Base-by-base conservation (phyloP, 2,329 filamentous ascomycete genomes). In the Sarocladium kiliense region DNA sequence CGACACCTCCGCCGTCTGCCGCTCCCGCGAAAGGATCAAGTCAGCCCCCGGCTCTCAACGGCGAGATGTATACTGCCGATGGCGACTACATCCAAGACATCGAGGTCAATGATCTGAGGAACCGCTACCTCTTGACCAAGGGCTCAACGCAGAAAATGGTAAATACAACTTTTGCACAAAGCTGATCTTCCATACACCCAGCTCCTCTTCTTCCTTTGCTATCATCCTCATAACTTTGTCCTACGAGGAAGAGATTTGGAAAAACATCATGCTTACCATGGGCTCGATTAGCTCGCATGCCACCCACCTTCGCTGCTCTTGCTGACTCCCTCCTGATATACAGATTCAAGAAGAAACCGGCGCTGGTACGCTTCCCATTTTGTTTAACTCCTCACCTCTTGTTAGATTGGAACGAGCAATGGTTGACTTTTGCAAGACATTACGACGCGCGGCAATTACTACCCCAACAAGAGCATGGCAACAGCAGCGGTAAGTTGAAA, bases 271-370 rank as follows among this genome's bases (percentile, higher is more conserved):
- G 83, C 85, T 89, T 87, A 88, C 86, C 56, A 49, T 75, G 71
- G 73, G 78, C 79, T 75, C n/a, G n/a, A 80, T 6, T 82, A 88
- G 85, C 83, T 82, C 74, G 71, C 71, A 74, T 74, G 74, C 72
- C 71, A 71, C 68, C 72, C 71, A 77, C 81, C 83, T 86, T 84
- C 85, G 84, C 89, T 86, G 84, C 89, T 90, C 85, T 85, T 94
- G 91, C 92, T 97, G 85, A 97, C 92, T 84, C 86, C 81, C 76
- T 81, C 85, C 83, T 94, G 86, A 88, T 89, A 37, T 34, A 67
- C 92, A 99, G 94, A 99, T 99, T 68, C 96, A 96, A 87, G 93
- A 97, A 79, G 91, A 97, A 68, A 97, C 93, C 86, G 94, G 94
- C 82, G 93, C 94, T 82, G 94, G 94, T 99, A 99, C 86, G 92